These are phyloP conservation scores for Carallia pectinifolia DNA, from an alignment of 345 rosid genomes.

Conservation along the genomic window DNA sequence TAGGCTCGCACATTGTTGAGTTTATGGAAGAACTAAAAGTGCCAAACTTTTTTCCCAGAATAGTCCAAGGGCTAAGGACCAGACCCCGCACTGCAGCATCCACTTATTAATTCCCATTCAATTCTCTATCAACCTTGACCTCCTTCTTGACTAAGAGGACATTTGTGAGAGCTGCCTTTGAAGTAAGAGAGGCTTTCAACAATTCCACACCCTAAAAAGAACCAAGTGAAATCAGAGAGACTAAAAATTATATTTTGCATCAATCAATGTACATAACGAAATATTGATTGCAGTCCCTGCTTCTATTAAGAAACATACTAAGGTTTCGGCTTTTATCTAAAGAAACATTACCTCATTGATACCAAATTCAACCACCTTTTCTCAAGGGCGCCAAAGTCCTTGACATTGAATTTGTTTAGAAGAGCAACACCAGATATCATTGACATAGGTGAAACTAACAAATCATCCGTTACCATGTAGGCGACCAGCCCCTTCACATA, in stretches of 20 bases:
- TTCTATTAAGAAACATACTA: neutral
- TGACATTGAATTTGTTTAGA: slow-evolving; percentile 16
- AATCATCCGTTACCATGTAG: slow-evolving; percentile 36
- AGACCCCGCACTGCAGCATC: too few species aligned
- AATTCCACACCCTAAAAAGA: slow-evolving; percentile 4
- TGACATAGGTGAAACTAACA: slow-evolving; percentile 30
- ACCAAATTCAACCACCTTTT: slow-evolving; percentile 18
- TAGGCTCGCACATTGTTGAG: too few species aligned
- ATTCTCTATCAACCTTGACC: too few species aligned
- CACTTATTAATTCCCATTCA: too few species aligned
- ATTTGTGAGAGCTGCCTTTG: slow-evolving; percentile 3
- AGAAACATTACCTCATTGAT: slow-evolving; percentile 10
- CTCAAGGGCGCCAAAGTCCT: neutral
- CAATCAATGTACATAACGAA: too few species aligned
- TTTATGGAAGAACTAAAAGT: too few species aligned
- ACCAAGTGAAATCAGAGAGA: neutral
- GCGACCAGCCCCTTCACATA: slow-evolving; percentile 31
- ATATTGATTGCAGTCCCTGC: neutral
- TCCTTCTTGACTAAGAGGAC: neutral
- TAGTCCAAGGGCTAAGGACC: too few species aligned
- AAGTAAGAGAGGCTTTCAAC: slow-evolving; percentile 5
- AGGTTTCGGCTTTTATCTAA: too few species aligned
- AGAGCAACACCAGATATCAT: slow-evolving; percentile 13
- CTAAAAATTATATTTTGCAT: too few species aligned
- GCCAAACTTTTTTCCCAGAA: too few species aligned